Conservation (phyloP, 176 grass and related monocot species). For the Themeda triandra region DNA sequence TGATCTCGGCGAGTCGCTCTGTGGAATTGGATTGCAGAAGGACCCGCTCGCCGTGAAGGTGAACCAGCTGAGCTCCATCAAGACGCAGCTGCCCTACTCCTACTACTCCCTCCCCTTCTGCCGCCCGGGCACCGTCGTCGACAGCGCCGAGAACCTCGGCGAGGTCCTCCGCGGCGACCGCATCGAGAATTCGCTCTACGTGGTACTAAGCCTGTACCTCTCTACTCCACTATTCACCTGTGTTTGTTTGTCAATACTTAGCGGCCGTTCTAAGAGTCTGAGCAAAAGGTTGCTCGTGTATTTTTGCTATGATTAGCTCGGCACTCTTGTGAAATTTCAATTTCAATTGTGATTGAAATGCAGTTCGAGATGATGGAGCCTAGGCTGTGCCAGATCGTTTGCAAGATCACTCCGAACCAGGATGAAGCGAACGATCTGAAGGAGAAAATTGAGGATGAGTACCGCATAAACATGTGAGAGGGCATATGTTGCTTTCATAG, state of each 20-base stretch:
- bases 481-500: neutral
- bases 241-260: neutral
- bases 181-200: constrained; percentile 81
- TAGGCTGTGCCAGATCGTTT: constrained; percentile 79
- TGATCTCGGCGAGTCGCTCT: neutral
- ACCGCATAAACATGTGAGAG: constrained; percentile 80
- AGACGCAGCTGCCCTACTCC: constrained; percentile 88
- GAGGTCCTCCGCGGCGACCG: constrained; percentile 89
- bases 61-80: constrained; percentile 87
- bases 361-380: constrained; percentile 95
- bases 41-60: constrained; percentile 80
- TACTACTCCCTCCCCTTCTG: constrained; percentile 91
- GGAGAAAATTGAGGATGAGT: constrained; percentile 90
- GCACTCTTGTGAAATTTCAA: neutral
- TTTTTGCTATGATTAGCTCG: neutral
- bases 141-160: constrained; percentile 94
- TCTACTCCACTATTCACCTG: neutral
- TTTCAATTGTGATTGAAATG: constrained; percentile 21
- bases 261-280: neutral
- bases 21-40: constrained; percentile 35
- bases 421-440: constrained; percentile 57
- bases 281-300: neutral
- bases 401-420: constrained; percentile 46
- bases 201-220: constrained; percentile 26
- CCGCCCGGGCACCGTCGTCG: constrained; percentile 54